Evolutionary conservation across 768 basidiomycete genomes (phyloP).

Genomic region (Hysterangium stoloniferum): DNA sequence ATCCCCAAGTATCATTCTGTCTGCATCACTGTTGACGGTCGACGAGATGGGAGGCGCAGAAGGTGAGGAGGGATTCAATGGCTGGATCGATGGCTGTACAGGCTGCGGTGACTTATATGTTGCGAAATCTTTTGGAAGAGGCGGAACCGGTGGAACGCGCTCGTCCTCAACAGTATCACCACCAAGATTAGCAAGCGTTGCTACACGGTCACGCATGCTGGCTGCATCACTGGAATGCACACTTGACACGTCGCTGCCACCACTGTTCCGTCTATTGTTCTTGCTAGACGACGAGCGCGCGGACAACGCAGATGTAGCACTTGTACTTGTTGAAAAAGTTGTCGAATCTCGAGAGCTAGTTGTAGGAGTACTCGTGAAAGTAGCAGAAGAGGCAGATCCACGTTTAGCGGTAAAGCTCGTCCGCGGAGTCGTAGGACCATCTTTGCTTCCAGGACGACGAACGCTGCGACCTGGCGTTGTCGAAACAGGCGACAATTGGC

Average conservation of each 20-base stretch:
- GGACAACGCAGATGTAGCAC: constrained; percentile 65
- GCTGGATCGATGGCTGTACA: constrained; percentile 49
- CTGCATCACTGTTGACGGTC: too few species aligned
- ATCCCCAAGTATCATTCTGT: too few species aligned
- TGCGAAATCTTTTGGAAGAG: constrained; percentile 85
- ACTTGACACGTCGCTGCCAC: constrained; percentile 77
- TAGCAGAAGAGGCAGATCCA: constrained; percentile 84
- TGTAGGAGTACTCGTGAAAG: constrained; percentile 67
- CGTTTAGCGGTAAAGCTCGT: constrained; percentile 80
- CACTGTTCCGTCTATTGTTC: constrained; percentile 72
- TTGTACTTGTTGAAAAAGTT: constrained; percentile 71
- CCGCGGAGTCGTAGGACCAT: constrained; percentile 32
- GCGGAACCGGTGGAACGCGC: constrained; percentile 87
- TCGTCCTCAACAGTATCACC: constrained; percentile 54
- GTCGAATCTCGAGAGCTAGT: constrained; percentile 80
- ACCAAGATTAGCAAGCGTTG: constrained; percentile 44
- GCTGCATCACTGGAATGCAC: constrained; percentile 61
- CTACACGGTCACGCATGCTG: constrained; percentile 59
- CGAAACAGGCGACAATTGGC: constrained; percentile 3
- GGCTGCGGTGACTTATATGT: constrained; percentile 61
- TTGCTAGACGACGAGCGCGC: constrained; percentile 64
- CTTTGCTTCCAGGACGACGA: constrained; percentile 10
- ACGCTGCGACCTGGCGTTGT: constrained; percentile 12
- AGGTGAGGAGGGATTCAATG: constrained; percentile 29
- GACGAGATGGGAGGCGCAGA: constrained; percentile 40